Conservation (phyloP, 495 filamentous ascomycete species). For the Aspergillus egyptiacus region DNA sequence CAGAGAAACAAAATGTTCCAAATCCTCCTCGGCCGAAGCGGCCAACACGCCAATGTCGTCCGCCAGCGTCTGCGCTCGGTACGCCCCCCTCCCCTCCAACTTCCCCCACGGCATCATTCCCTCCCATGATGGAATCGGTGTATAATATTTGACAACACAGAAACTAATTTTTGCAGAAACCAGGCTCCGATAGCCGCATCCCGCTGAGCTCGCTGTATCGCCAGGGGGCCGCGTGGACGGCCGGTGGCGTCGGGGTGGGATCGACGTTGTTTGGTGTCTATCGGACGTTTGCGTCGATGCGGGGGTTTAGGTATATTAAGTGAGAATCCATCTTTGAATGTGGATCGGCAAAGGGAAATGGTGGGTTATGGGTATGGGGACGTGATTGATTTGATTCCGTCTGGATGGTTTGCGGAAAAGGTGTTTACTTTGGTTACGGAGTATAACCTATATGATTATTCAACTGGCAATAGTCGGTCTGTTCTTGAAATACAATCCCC, state of each 20-base stretch:
- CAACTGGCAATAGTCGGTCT: no score
- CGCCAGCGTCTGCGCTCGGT: conserved; percentile 9
- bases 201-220: conserved; percentile 22
- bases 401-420: no score
- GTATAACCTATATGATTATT: no score
- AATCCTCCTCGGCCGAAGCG: conserved; percentile 12
- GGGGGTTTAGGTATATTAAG: conserved; percentile 25
- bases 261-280: conserved; percentile 29
- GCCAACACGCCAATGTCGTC: conserved; percentile 6
- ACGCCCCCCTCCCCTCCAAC: neutral
- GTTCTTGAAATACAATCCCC: no score
- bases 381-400: no score
- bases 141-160: no score
- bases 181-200: conserved; percentile 11
- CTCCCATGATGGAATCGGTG: no score
- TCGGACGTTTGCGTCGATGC: conserved; percentile 28
- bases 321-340: no score
- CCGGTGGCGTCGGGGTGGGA: conserved; percentile 28
- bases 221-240: conserved; percentile 28
- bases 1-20: conserved; percentile 21
- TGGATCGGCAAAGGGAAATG: no score
- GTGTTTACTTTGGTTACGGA: no score
- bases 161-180: neutral
- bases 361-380: no score
- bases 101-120: neutral